Evolutionary conservation across 2,329 filamentous ascomycete species (phyloP), one percentile per base, ranked within the genome.

Genomic region (Blumeria graminis): DNA sequence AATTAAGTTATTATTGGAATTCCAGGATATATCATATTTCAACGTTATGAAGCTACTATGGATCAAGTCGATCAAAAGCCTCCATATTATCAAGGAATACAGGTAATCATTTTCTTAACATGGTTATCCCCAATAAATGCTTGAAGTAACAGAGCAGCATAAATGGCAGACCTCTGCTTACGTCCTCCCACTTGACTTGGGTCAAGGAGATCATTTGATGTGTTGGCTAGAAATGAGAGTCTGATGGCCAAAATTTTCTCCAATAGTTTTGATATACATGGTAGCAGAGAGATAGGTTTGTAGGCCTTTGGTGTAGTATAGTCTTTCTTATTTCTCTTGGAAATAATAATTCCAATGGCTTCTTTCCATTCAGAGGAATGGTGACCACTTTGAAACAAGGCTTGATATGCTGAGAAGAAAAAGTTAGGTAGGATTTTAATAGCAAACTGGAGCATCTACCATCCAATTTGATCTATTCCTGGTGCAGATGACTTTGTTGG

Each of bases 201-300:
- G 18, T 36, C 32, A 22, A 36, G 16, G 6, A 36, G 4, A 6
- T n/a, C 18, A n/a, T 13, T n/a, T 54, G 35, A 36, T 28, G 33
- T 32, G 16, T 50, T 28, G 9, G 22, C 46, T 28, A 13, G n/a
- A 32, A 13, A 50, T 10, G 14, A 11, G 6, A 54, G 11, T 39
- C 51, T 36, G 13, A 16, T 8, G 7, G 51, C n/a, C 8, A 38
- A 54, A 38, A 54, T 22, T 35, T 16, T 52, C 33, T 52, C 8
- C 33, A 10, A 11, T 13, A 52, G 22, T 35, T 52, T 32, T 9
- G 14, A 36, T 10, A 54, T 14, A 6, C 35, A 54, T 8, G 14
- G 45, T n/a, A 50, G 18, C 10, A 56, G 41, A 9, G 55, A 56
- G 6, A 56, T 56, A 34, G 45, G n/a, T n/a, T n/a, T n/a, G n/a